Evolutionary conservation across 2,329 filamentous ascomycete species (phyloP).

Genomic region (Aureobasidium uvarum): DNA sequence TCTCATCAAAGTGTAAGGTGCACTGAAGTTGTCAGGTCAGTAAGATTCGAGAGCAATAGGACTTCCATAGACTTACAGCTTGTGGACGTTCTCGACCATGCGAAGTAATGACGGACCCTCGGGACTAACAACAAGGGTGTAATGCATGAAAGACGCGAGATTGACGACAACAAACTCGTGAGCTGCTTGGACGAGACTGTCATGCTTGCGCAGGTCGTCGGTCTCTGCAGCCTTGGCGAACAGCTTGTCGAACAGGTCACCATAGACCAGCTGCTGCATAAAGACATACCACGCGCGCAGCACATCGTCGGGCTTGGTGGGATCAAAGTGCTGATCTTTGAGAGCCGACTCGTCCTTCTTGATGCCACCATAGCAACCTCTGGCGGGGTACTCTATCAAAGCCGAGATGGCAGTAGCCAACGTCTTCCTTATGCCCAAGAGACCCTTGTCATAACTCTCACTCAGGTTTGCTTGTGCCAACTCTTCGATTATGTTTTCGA

Average conservation of each 20-base stretch:
- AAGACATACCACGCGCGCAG: slow-evolving; percentile 65
- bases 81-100: slow-evolving; percentile 67
- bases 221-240: slow-evolving; percentile 62
- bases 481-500: slow-evolving; percentile 59
- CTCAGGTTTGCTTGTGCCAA: slow-evolving; percentile 68
- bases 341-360: slow-evolving; percentile 40
- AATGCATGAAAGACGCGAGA: slow-evolving; percentile 70
- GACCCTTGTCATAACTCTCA: slow-evolving; percentile 78
- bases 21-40: not conserved
- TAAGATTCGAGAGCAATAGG: not conserved
- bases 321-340: slow-evolving; percentile 54
- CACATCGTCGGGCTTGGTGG: slow-evolving; percentile 59
- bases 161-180: slow-evolving; percentile 69
- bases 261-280: slow-evolving; percentile 65
- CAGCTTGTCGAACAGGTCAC: slow-evolving; percentile 62
- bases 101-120: slow-evolving; percentile 73
- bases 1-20: slow-evolving; percentile 67
- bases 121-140: slow-evolving; percentile 68
- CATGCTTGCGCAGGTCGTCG: slow-evolving; percentile 62
- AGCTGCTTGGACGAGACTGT: slow-evolving; percentile 60
- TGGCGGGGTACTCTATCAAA: slow-evolving; percentile 65
- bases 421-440: slow-evolving; percentile 70
- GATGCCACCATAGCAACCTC: slow-evolving; percentile 65
- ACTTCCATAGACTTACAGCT: slow-evolving; percentile 45
- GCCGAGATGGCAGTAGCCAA: slow-evolving; percentile 69